Evolutionary conservation across 2,329 filamentous ascomycete genomes (phyloP).

Genomic region (Pyrenophora seminiperda): DNA sequence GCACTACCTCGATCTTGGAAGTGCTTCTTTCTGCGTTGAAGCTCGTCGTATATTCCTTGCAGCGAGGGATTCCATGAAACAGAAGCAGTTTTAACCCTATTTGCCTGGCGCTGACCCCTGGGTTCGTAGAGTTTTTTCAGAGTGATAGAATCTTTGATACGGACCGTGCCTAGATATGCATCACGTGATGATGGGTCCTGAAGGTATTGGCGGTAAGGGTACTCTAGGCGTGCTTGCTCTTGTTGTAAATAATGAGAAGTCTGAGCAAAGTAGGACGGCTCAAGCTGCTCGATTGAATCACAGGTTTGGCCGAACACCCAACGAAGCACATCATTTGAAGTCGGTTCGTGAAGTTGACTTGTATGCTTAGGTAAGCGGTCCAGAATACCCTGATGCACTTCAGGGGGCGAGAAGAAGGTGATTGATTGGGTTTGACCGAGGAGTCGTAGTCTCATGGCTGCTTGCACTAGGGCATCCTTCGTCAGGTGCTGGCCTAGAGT

Average conservation of each 20-base stretch:
- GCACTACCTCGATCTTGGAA: constrained; percentile 54
- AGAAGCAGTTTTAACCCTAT: constrained; percentile 3
- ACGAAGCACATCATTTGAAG: constrained; percentile 59
- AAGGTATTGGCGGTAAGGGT: constrained; percentile 54
- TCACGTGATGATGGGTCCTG: constrained; percentile 34
- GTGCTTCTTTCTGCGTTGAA: constrained; percentile 42
- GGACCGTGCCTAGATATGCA: constrained; percentile 53
- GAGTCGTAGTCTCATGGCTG: constrained; percentile 69
- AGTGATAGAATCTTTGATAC: constrained; percentile 61
- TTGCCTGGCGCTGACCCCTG: constrained; percentile 14
- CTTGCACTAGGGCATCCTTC: constrained; percentile 68
- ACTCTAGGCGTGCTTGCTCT: constrained; percentile 54
- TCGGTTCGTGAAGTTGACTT: constrained; percentile 24
- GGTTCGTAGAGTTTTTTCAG: constrained; percentile 63
- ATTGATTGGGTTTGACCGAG: constrained; percentile 63
- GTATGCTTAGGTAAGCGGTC: constrained; percentile 26
- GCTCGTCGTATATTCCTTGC: constrained; percentile 38
- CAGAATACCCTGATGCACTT: constrained; percentile 66
- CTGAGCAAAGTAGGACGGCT: constrained; percentile 64
- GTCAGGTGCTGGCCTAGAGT: constrained; percentile 63
- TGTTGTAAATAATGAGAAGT: constrained; percentile 65
- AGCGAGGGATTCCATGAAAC: constrained; percentile 35
- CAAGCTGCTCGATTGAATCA: constrained; percentile 62
- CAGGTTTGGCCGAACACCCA: constrained; percentile 72
- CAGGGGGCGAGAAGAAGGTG: constrained; percentile 60